Conservation (phyloP, 805 yeast species). For the Blastobotrys peoriensis region DNA sequence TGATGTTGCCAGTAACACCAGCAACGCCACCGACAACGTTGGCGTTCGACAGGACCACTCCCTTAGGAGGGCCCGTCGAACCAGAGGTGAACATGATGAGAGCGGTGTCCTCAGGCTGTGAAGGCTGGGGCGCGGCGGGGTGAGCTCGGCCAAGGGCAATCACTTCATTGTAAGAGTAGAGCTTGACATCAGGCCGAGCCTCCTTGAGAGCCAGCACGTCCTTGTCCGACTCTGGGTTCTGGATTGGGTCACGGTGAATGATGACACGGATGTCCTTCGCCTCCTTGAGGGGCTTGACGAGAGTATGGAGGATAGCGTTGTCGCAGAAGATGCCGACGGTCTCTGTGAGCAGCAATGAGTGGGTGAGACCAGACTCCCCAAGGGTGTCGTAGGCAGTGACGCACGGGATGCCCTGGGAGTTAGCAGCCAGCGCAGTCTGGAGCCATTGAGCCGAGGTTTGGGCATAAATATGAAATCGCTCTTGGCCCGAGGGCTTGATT, state of each 20-base stretch:
- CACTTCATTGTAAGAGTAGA: slow-evolving; percentile 61
- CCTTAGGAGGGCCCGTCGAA: slow-evolving; percentile 80
- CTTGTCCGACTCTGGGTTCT: slow-evolving; percentile 55
- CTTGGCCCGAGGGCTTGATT: slow-evolving; percentile 50
- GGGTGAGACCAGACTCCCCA: slow-evolving; percentile 77
- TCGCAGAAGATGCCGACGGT: slow-evolving; percentile 80
- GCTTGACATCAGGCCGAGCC: slow-evolving; percentile 69
- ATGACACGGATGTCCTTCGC: slow-evolving; percentile 59
- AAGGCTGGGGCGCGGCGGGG: slow-evolving; percentile 38
- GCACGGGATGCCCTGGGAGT: slow-evolving; percentile 72
- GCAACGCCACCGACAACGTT: slow-evolving; percentile 79
- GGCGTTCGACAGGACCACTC: slow-evolving; percentile 62
- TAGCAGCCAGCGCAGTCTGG: slow-evolving; percentile 75
- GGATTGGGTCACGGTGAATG: slow-evolving; percentile 62
- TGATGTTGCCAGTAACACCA: slow-evolving; percentile 67
- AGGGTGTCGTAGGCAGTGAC: slow-evolving; percentile 96
- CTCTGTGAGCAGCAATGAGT: slow-evolving; percentile 77
- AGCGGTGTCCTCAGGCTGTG: slow-evolving; percentile 54
- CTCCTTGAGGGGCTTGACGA: slow-evolving; percentile 64
- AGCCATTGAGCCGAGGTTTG: slow-evolving; percentile 86
- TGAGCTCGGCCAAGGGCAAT: slow-evolving; percentile 54
- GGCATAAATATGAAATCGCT: slow-evolving; percentile 78
- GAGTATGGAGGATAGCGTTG: slow-evolving; percentile 58
- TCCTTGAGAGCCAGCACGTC: slow-evolving; percentile 48
- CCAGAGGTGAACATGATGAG: slow-evolving; percentile 89